A percentile compares a stretch with the other conserved stretches of the same genome.
Conservation (phyloP, 139 green algal genomes). For the Coccomyxa sp. region DNA sequence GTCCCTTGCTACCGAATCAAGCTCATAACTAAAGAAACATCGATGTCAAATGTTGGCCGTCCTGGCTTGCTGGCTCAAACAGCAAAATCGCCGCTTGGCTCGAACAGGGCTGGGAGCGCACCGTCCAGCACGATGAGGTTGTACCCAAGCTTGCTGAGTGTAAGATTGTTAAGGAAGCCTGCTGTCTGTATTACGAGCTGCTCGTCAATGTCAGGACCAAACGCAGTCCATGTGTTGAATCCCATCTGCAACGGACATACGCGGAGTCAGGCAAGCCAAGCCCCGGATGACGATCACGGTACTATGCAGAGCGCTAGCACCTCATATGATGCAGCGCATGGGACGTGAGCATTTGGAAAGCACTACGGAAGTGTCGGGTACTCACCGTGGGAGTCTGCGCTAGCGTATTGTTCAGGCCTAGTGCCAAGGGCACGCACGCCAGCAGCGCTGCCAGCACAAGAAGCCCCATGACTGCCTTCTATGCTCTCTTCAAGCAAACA, state of each 20-base stretch:
- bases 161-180: not conserved
- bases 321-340: no score
- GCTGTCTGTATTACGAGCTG: not conserved
- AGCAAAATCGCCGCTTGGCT: not conserved
- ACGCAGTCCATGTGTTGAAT: not conserved
- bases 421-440: not conserved
- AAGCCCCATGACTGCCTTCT: not conserved
- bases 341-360: no score
- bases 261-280: no score
- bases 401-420: not conserved
- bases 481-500: no score
- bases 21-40: no score
- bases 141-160: not conserved
- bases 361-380: no score
- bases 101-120: not conserved
- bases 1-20: no score
- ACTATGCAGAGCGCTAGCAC: no score
- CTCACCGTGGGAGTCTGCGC: not conserved
- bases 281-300: no score
- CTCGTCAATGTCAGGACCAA: not conserved
- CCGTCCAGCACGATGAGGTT: not conserved
- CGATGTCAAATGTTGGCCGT: no score
- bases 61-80: not conserved
- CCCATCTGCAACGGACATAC: no score
- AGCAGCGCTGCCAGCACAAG: not conserved